A percentile compares a stretch with the other conserved stretches of the same genome.
Evolutionary conservation across 805 yeast species (phyloP).

Genomic region (Ogataea saltuana): DNA sequence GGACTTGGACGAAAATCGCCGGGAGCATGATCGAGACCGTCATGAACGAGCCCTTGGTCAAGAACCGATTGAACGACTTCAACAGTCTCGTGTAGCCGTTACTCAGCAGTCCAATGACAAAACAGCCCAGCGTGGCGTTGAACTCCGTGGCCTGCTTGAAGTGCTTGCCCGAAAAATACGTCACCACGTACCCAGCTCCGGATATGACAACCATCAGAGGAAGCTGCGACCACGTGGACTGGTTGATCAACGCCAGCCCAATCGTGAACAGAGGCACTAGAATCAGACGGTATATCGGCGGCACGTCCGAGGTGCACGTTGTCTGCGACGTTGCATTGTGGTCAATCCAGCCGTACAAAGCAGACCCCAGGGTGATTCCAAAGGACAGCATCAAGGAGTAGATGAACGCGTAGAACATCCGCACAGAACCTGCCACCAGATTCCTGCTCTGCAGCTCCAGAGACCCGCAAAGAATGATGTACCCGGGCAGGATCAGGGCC

Average conservation of each 20-base stretch:
- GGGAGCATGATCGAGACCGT: conserved; percentile 97
- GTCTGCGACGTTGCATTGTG: conserved; percentile 65
- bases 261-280: conserved; percentile 76
- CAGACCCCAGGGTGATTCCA: conserved; percentile 93
- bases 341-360: conserved; percentile 94
- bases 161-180: conserved; percentile 74
- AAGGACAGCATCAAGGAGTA: conserved; percentile 89
- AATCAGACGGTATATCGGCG: conserved; percentile 61
- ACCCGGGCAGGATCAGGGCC: conserved; percentile 92
- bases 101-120: conserved; percentile 84
- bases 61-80: conserved; percentile 52
- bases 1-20: conserved; percentile 92
- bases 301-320: conserved; percentile 54
- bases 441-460: conserved; percentile 87
- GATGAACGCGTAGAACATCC: conserved; percentile 96
- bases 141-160: conserved; percentile 68
- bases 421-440: conserved; percentile 88
- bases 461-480: conserved; percentile 89
- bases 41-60: conserved; percentile 41
- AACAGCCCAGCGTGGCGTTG: conserved; percentile 88
- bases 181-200: conserved; percentile 77
- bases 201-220: conserved; percentile 83
- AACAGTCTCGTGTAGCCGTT: conserved; percentile 85
- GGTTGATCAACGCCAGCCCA: conserved; percentile 72
- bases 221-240: conserved; percentile 77